Base-by-base conservation (phyloP, 2,329 filamentous ascomycete species). In the Periconia digitata region DNA sequence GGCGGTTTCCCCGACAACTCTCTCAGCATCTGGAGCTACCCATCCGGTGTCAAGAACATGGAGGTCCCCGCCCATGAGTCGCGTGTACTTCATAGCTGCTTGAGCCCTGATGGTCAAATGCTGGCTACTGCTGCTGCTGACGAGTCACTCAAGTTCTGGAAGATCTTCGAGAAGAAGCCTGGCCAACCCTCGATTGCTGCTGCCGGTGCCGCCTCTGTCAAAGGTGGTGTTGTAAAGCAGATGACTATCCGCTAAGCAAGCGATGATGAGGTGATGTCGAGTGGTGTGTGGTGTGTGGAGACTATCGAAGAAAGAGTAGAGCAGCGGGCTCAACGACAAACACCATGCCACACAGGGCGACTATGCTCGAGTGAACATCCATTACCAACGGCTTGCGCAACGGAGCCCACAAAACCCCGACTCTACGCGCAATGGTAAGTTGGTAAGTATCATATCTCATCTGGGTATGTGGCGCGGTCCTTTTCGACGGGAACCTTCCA, bases 1-100 rank as follows among this genome's bases (percentile, higher is more conserved):
- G 94, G 90, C 68, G 94, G 94, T 48, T 97, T 97, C 80, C 94
- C 94, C n/a, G 92, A 97, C 78, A 99, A 99, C 82, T 95, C 90
- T 32, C 82, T 99, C 60, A 96, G 90, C 80, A 95, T 99, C 78
- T 99, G 94, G 94, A 95, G 89, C 80, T 99, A 99, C 76, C 94
- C 94, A 8, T 94, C 91, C 16, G 81, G 97, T 43, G 94, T 97
- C 56, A 94, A 95, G 78, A 96, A 96, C 69, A 87, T 96, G 52
- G 94, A 99, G 79, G 96, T 99, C 58, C 94, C 92, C 10, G 94
- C 94, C 17, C 94, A 99, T 69, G 94, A 99, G 81, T 95, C 90
- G 67, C 84, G 94, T 63, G 92, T 99, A 36, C 84, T 99, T 42
- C 94, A 97, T 84, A 95, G 90, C 80, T 94, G 90, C 71, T 84